Base-by-base conservation (phyloP, 495 filamentous ascomycete species). In the Penicillium alfredii region DNA sequence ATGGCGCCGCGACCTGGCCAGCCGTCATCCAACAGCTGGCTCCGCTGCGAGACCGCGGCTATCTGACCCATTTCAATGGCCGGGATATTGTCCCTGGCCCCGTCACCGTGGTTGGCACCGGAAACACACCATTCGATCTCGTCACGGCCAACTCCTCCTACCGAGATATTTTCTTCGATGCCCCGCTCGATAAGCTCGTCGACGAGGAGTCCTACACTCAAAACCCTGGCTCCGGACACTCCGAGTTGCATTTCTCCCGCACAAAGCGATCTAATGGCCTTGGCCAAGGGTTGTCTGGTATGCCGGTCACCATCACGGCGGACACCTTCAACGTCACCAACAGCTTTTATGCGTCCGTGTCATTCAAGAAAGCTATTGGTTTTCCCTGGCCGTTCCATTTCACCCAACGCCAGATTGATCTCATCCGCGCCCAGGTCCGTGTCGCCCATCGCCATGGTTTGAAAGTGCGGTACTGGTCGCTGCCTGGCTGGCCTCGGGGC, bases 21-120 rank as follows among this genome's bases (percentile, higher is more conserved):
- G 68, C 51, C 39, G 76, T 89, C 4, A 30, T 75, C 15, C 51
- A 63, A n/a, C 74, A 81, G 18, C 68, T 90, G 1, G 56, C 70
- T 8, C 83, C 84, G 4, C 68, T 90, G 3, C 72, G 84, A 3
- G 74, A 77, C 13, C 57, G 64, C n/a, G 72, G 72, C 38, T 86
- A 76, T 58, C 60, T 87, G 6, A 78, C 71, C 2, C 69, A 71
- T 38, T 73, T 77, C 38, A 67, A 68, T 38, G 61, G 80, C 17
- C 69, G 63, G 0, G 60, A 64, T 13, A 41, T 69, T 8, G 35
- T 68, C 33, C 43, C 47, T 4, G 64, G 82, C 2, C 78, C 80
- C 4, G 52, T 94, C 9, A 94, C 86, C 2, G 75, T 93, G 0
- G 79, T 93, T 10, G 85, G 77, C 6, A 90, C 87, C 1, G 88